Conservation (phyloP, 768 basidiomycete species). For the Daedalea quercina region DNA sequence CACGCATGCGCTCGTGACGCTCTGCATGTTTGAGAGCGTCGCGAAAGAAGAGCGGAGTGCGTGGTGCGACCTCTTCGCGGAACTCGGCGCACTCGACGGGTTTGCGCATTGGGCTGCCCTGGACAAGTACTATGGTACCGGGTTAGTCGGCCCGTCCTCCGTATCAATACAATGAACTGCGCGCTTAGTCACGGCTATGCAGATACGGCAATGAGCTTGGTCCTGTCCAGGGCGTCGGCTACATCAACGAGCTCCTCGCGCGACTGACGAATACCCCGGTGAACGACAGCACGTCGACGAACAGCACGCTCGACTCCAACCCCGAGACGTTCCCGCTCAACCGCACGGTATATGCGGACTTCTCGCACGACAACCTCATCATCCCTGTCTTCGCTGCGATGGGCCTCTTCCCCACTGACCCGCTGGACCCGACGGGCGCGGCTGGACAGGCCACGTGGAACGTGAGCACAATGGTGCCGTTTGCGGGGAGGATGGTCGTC, state of each 20-base stretch:
- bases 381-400: conserved; percentile 63
- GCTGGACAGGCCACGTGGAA: conserved; percentile 35
- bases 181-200: background rate
- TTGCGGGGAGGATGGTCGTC: conserved; percentile 65
- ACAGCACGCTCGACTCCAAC: conserved; percentile 58
- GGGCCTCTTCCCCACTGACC: conserved; percentile 30
- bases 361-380: conserved; percentile 85
- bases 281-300: conserved; percentile 67
- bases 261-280: conserved; percentile 63
- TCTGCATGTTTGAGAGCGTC: conserved; percentile 80
- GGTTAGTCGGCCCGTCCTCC: conserved; percentile 29
- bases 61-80: conserved; percentile 69
- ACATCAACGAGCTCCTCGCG: conserved; percentile 83
- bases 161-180: background rate
- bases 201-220: conserved; percentile 69
- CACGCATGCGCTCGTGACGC: conserved; percentile 51
- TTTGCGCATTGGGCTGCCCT: conserved; percentile 71
- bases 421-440: conserved; percentile 13
- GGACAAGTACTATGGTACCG: conserved; percentile 73
- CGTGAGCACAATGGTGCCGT: conserved; percentile 61
- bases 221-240: conserved; percentile 79
- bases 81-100: conserved; percentile 47
- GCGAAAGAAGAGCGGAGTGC: conserved; percentile 44
- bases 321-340: conserved; percentile 67
- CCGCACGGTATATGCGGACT: conserved; percentile 61